Conservation (phyloP, 139 green algal genomes). For the Astrephomene gubernaculifera region DNA sequence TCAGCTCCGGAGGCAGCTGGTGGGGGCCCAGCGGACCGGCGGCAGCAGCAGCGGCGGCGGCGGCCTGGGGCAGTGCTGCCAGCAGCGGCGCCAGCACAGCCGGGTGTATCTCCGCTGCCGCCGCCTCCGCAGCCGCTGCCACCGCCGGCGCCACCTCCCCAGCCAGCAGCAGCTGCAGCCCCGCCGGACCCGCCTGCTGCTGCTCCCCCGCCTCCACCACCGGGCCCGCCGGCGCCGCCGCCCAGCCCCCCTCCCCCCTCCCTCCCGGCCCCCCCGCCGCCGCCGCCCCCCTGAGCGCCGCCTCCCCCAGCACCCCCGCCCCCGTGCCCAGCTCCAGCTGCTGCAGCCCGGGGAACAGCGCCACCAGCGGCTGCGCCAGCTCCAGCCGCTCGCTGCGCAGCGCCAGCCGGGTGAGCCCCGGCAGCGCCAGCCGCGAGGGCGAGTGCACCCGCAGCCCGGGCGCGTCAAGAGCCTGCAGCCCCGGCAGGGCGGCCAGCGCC, state of each 20-base stretch:
- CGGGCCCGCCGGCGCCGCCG: background rate
- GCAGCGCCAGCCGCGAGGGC: background rate
- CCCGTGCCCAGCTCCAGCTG: constrained; percentile 24
- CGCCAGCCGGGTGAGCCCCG: constrained; percentile 11
- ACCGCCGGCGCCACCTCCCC: background rate
- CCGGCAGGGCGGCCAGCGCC: constrained; percentile 18
- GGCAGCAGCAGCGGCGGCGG: background rate
- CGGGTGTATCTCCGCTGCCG: background rate
- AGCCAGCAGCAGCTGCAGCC: background rate
- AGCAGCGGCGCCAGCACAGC: background rate
- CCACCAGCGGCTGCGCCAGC: constrained; percentile 29
- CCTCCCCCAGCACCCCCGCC: background rate
- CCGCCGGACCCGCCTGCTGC: no score
- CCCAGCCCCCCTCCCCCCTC: background rate
- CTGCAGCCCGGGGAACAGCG: constrained; percentile 17
- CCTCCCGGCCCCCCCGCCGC: background rate
- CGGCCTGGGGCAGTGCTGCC: background rate
- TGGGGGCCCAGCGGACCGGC: background rate
- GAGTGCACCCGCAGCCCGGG: constrained; percentile 24
- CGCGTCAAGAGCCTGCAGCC: background rate
- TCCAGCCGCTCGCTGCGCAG: constrained; percentile 39
- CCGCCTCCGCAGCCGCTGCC: background rate
- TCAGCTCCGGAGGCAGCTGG: constrained; percentile 23
- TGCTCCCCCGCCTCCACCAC: background rate
- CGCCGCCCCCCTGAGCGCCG: background rate